Conservation (phyloP, 225 moss, liverwort and hornwort species). For the Physcomitrellopsis africana region DNA sequence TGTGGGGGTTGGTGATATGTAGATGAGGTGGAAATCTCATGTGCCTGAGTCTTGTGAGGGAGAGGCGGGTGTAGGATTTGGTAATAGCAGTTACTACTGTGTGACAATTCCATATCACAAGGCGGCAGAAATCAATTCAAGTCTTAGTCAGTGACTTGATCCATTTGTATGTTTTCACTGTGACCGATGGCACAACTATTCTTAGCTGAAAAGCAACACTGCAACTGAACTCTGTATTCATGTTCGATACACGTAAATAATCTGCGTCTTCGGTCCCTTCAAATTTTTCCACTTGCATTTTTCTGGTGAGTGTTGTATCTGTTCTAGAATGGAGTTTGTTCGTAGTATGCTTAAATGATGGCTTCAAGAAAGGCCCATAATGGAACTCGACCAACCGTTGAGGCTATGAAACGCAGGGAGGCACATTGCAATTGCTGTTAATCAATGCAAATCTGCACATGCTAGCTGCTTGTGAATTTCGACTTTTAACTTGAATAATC, state of each 20-base stretch:
- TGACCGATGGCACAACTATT: constrained; percentile 52
- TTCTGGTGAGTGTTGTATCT: too few relatives aligned
- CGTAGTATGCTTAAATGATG: too few relatives aligned
- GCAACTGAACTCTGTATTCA: constrained; percentile 21
- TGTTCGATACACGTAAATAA: constrained; percentile 6
- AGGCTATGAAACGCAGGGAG: too few relatives aligned
- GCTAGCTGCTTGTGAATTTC: too few relatives aligned
- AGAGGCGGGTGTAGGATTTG: constrained; percentile 50
- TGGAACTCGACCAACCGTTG: too few relatives aligned
- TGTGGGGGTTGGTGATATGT: constrained; percentile 25
- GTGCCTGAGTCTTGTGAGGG: constrained; percentile 39
- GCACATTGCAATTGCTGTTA: too few relatives aligned
- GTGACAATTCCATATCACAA: constrained; percentile 19
- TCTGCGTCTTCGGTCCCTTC: background rate
- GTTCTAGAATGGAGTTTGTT: too few relatives aligned
- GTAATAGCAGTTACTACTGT: constrained; percentile 29
- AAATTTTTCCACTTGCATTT: too few relatives aligned
- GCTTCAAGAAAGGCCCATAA: too few relatives aligned
- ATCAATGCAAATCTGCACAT: too few relatives aligned
- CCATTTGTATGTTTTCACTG: constrained; percentile 54
- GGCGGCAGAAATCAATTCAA: constrained; percentile 27
- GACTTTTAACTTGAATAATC: too few relatives aligned
- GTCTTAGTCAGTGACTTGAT: constrained; percentile 37
- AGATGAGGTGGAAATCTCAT: constrained; percentile 25
- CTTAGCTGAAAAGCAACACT: constrained; percentile 55